A percentile compares a stretch with the other conserved stretches of the same genome.
phyloP scores from a whole-genome alignment of 768 basidiomycete genomes.

The Pleurotus ostreatus region DNA sequence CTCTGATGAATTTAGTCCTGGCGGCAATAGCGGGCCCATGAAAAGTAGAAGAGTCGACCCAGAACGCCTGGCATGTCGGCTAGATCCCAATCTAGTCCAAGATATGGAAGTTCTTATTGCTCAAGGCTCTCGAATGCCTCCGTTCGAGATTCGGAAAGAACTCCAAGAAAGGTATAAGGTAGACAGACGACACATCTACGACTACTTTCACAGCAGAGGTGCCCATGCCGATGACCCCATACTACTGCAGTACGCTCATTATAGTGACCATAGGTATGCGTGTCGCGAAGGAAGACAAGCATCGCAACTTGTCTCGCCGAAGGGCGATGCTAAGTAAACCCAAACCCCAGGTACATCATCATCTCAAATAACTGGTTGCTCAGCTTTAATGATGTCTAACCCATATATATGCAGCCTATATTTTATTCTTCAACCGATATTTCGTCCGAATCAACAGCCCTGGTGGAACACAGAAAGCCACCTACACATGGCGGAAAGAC shows the following conservation, averaged over 20 bases:
- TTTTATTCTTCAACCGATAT: neutral
- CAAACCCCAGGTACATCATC: neutral
- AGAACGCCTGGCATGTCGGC: slow-evolving; percentile 60
- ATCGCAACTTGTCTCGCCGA: slow-evolving; percentile 43
- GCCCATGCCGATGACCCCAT: slow-evolving; percentile 11
- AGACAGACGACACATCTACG: slow-evolving; percentile 73
- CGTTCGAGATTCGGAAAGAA: slow-evolving; percentile 64
- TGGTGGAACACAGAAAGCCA: too few species aligned
- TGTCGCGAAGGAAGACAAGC: slow-evolving; percentile 62
- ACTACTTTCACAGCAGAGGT: slow-evolving; percentile 71
- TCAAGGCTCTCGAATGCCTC: slow-evolving; percentile 73
- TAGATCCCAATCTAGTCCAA: slow-evolving; percentile 61
- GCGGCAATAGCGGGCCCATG: slow-evolving; percentile 28
- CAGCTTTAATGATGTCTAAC: neutral
- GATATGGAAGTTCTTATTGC: slow-evolving; percentile 71
- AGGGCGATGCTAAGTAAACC: slow-evolving; percentile 21
- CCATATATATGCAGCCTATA: neutral
- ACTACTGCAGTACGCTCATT: neutral
- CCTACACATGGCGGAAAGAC: too few species aligned
- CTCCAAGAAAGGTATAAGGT: slow-evolving; percentile 68
- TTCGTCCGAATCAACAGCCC: too few species aligned
- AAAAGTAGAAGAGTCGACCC: slow-evolving; percentile 61
- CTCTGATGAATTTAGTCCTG: slow-evolving; percentile 12
- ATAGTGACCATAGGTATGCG: slow-evolving; percentile 37
- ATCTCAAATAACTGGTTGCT: neutral